Base-by-base conservation (phyloP, 768 basidiomycete species). In the Suillus sp. region DNA sequence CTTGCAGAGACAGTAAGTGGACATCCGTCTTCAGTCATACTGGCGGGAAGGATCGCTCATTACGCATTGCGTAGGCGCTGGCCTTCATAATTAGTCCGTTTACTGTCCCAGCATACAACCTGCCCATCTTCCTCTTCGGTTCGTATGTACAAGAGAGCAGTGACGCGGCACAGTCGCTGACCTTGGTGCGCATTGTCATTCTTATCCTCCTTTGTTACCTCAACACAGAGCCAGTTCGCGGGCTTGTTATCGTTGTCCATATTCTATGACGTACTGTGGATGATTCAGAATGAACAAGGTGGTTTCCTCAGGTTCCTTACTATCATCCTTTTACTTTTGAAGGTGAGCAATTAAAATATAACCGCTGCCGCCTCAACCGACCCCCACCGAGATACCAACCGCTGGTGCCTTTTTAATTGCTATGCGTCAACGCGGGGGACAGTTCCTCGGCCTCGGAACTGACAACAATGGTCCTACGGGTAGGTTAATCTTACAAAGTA, bases 51-150 rank as follows among this genome's bases (percentile, higher is more conserved):
- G 25, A 62, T 60, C 22, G 45, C 32, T 18, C 40, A 45, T 59
- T 10, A 30, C 2, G 25, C 56, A 30, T 48, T 60, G 60, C 60
- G 22, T 67, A 92, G 91, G 79, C 76, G 32, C 74, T 93, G 32
- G 87, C 91, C 16, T 88, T 91, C 65, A 56, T 81, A 53, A 77
- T 84, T 51, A 77, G 78, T 63, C 79, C 87, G 5, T 90, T 86
- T 70, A 66, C 78, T 0, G 76, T 85, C 0, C 90, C 92, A 2
- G 71, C 80, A 1, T 95, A 95, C 74, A 95, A 95, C 71, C 79
- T 95, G 25, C 87, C 93, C n/a, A 80, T 95, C 59, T 89, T 92
- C 66, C 80, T 95, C 30, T 93, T 93, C 65, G 93, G 93, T 1
- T 76, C 79, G 1, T 88, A 92, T 72, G 87, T 83, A 0, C 87